Evolutionary conservation across 345 rosid genomes (phyloP), one percentile per base, ranked within the genome.

Genomic region (Firmiana major): DNA sequence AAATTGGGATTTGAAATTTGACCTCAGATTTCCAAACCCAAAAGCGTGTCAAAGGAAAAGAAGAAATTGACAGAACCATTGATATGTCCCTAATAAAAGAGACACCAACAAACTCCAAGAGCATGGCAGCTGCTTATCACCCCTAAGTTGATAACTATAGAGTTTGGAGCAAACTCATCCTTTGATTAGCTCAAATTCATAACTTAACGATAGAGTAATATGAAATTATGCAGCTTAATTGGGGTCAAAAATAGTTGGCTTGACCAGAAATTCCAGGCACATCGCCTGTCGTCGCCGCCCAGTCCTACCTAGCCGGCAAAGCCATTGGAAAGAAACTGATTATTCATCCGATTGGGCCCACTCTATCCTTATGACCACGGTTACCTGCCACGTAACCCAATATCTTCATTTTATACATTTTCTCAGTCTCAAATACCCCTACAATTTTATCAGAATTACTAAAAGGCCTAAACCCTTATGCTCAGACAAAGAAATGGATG

Each of bases 241-340:
- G 24, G 77, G 60, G 71, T 63, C 71, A 63, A 75, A 62, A 38
- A 16, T 7, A 48, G 73, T 57, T 36, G 80, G 83, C 68, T 73
- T 60, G 79, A 66, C 54, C 57, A 6, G 10, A 10, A 40, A 31
- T 19, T 51, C 45, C 24, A 31, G 43, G 10, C 10, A 19, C 45
- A 45, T 51, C 9, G 51, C 62, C 60, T 71, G 60, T 51, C 71
- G n/a, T n/a, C n/a, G n/a, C n/a, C n/a, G n/a, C n/a, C n/a, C n/a
- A n/a, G 7, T 21, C 21, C 64, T 48, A 55, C 49, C 64, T 55
- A 54, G 75, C 31, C 64, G n/a, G 34, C 34, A 31, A 3, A 2
- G 3, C 1, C 64, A 9, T 55, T 17, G 26, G 28, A 5, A 9
- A 51, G 2, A 9, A 51, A 31, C 28, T 9, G 26, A 31, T 26